Base-by-base conservation (phyloP, 2,329 filamentous ascomycete genomes). In the Trichoderma aggressivum region DNA sequence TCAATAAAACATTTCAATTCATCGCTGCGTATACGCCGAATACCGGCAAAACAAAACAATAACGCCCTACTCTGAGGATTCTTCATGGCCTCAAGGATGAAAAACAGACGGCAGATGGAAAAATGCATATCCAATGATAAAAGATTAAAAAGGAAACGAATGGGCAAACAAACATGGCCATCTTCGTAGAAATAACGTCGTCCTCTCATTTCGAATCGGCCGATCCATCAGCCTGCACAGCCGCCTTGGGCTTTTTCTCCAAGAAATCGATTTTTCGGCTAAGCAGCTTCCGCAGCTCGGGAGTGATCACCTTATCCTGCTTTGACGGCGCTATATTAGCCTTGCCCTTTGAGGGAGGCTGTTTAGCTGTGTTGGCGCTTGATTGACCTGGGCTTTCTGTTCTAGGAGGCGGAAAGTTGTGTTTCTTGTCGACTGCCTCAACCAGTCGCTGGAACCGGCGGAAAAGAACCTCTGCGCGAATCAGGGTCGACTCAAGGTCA, bases 351-450 rank as follows among this genome's bases (percentile, higher is more conserved):
- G 70, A 70, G 55, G 43, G 50, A 66, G 32, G 73, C 50, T 39
- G 24, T 53, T 24, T 55, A 10, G 55, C 34, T 26, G 50, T 16
- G 56, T 36, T 62, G 56, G 67, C 6, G 50, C 53, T 26, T 10
- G 68, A 26, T 21, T 58, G 71, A 34, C 60, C 75, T 61, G 68
- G 70, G 67, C 70, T 73, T 62, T 74, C 67, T 67, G 68, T 73
- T 58, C 77, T 82, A 78, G 71, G 89, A 0, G 85, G 83, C 0
- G 94, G 94, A 75, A 97, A 97, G 77, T 93, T 94, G 65, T 91
- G 86, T 80, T 96, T 97, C 83, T 96, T 95, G 81, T 99, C 97
- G 43, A 97, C 91, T 0, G 93, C 92, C 77, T 98, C 94, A 12
- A 99, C 92, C 2, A 93, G 91, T 58, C 94, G 88, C 77, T 97